Conservation (phyloP, 2,329 filamentous ascomycete genomes). For the Cladophialophora psammophila region DNA sequence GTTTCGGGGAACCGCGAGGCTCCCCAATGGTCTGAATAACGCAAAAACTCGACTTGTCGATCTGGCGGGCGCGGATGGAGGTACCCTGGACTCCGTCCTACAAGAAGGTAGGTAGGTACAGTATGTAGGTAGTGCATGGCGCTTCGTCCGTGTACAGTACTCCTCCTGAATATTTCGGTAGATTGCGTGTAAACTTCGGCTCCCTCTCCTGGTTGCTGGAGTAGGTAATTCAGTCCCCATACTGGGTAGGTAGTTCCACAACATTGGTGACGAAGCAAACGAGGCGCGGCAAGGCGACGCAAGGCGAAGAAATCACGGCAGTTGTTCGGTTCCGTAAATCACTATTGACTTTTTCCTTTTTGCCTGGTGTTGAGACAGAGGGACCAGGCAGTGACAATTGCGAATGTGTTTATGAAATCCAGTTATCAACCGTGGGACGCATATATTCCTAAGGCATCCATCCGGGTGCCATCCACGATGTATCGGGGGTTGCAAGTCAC, state of each 20-base stretch:
- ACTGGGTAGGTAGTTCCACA: no score
- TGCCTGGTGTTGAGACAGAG: not conserved
- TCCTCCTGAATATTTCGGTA: not conserved
- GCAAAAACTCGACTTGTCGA: slow-evolving; percentile 1
- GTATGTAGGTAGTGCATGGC: no score
- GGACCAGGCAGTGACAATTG: not conserved
- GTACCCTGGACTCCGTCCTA: not conserved
- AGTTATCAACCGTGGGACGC: no score
- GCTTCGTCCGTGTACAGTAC: no score
- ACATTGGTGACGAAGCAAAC: not conserved
- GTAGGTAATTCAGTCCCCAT: not conserved
- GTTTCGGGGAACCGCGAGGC: not conserved
- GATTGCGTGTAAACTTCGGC: not conserved
- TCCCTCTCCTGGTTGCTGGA: not conserved
- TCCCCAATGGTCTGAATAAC: not conserved
- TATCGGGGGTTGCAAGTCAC: not conserved
- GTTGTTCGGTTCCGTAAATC: not conserved
- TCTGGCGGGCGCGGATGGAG: not conserved
- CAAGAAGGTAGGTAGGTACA: no score
- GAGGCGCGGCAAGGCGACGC: not conserved
- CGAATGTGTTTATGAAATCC: not conserved
- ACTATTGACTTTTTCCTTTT: not conserved
- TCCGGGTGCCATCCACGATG: not conserved
- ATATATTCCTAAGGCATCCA: not conserved
- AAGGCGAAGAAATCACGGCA: not conserved